Percentiles rank a stretch among this genome's conserved stretches.
These are phyloP conservation scores for Kwoniella sp. DNA, from an alignment of 768 basidiomycete species.

Conservation along the genomic window DNA sequence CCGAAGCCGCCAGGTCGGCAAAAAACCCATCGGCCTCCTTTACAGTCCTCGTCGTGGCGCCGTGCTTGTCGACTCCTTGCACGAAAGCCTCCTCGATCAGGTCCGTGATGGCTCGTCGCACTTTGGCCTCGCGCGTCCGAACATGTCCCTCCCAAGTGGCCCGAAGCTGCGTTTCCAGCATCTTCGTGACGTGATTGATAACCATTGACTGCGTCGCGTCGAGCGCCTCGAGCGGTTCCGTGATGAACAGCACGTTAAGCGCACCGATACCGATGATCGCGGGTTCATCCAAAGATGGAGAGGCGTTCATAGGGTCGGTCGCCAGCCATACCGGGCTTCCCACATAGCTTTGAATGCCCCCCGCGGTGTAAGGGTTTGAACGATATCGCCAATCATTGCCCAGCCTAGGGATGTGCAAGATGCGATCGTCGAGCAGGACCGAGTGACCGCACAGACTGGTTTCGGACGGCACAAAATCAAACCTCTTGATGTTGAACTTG, in stretches of 20 bases:
- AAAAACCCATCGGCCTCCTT: not conserved
- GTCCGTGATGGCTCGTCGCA: conserved; percentile 24
- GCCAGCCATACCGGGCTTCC: conserved; percentile 20
- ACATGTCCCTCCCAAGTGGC: conserved; percentile 39
- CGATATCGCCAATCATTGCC: conserved; percentile 14
- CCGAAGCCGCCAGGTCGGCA: conserved; percentile 9
- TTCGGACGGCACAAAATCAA: conserved; percentile 2
- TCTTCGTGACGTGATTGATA: conserved; percentile 15
- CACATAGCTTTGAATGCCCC: conserved; percentile 22
- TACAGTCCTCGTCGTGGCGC: not conserved
- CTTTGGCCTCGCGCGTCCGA: conserved; percentile 26
- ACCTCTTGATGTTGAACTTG: not conserved
- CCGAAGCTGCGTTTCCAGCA: conserved; percentile 33
- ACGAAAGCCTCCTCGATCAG: conserved; percentile 29
- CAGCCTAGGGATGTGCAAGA: conserved; percentile 3
- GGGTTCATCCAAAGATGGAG: not conserved
- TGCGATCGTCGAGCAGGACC: not conserved
- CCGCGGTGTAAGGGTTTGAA: conserved; percentile 13
- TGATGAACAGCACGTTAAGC: conserved; percentile 11
- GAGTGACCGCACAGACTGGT: conserved; percentile 19
- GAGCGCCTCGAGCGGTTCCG: not conserved
- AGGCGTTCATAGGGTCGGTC: conserved; percentile 9
- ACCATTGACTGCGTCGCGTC: conserved; percentile 18
- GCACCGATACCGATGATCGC: conserved; percentile 7
- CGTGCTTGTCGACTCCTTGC: not conserved